Evolutionary conservation across 345 rosid species (phyloP), one percentile per base, ranked within the genome.

Genomic region (Bruguiera parviflora): DNA sequence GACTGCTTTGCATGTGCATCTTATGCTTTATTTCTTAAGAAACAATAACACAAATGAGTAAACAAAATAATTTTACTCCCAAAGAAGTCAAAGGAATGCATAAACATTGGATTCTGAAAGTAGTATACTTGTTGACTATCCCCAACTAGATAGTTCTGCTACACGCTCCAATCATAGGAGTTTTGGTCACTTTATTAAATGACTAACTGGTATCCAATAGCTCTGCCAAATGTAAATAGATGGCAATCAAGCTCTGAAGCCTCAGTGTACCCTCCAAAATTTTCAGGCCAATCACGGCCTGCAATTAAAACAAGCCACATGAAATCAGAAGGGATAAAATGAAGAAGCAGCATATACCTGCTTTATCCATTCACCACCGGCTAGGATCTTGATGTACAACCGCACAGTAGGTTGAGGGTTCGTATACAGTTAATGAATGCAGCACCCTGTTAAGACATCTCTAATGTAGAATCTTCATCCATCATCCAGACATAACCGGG

Each of bases 401-500:
- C 5, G 22, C 29, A 56, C 5, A 0, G 5, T 24, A 13, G 15
- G 6, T n/a, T 27, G 16, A 56, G 49, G 49, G 59, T 10, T 56
- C 24, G 59, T 10, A 11, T 22, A 27, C 59, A 24, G 6, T 22
- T 39, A 60, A 51, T 69, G 10, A 21, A 65, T 65, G 31, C 58
- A 16, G 27, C 57, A 27, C 63, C n/a, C 8, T 31, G 56, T 84
- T 80, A 80, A 51, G 84, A 75, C 65, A 75, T 58, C 71, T 81
- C 75, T 63, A 72, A 43, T 3, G 82, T 79, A 13, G 88, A 81
- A 20, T 88, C 92, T 70, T 84, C 87, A 53, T 85, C 81, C 85
- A 80, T 81, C 13, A 89, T 85, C 93, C 96, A 87, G 32, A 95
- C 92, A 76, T 80, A 95, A 19, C 71, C 82, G 53, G 99, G 99